Evolutionary conservation across 305 asterid genomes (phyloP).

Genomic region (Plantago coronopus): DNA sequence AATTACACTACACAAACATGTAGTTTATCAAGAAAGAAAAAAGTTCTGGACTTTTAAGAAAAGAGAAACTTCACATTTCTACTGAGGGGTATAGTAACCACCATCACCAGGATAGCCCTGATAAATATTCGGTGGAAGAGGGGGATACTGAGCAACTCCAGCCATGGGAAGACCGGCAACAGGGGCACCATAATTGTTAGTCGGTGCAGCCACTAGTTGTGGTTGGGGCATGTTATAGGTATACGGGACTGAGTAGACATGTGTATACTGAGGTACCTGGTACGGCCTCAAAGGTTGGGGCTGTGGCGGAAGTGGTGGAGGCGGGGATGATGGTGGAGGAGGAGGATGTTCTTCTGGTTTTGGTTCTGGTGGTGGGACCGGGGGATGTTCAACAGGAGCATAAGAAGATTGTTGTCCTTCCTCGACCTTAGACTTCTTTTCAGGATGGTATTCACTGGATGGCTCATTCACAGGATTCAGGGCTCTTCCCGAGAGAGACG

Average conservation of each 20-base stretch:
- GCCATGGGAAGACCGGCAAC: too few relatives aligned
- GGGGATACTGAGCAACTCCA: neutral
- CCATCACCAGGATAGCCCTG: slow-evolving; percentile 5
- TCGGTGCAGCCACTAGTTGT: slow-evolving; percentile 33
- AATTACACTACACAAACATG: neutral
- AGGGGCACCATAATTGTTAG: too few relatives aligned
- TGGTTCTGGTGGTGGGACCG: slow-evolving; percentile 32
- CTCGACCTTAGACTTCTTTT: slow-evolving; percentile 66
- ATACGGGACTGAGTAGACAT: slow-evolving; percentile 46
- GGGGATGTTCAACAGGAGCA: slow-evolving; percentile 41
- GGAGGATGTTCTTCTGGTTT: slow-evolving; percentile 55
- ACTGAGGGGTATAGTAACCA: neutral
- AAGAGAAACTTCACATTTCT: slow-evolving; percentile 3
- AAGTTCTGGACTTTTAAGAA: neutral
- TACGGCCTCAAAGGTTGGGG: slow-evolving; percentile 71
- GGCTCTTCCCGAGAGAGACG: slow-evolving; percentile 83
- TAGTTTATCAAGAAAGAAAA: neutral
- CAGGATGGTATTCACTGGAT: slow-evolving; percentile 45
- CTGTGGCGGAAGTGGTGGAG: slow-evolving; percentile 76
- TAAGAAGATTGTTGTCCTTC: slow-evolving; percentile 38
- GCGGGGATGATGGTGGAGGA: slow-evolving; percentile 76
- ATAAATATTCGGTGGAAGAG: neutral
- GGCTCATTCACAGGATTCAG: slow-evolving; percentile 46
- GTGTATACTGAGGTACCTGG: slow-evolving; percentile 56
- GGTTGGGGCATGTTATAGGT: slow-evolving; percentile 46